These are phyloP conservation scores for Fimicolochytrium jonesii DNA, from an alignment of 192 early-diverging fungal species.

Conservation along the genomic window DNA sequence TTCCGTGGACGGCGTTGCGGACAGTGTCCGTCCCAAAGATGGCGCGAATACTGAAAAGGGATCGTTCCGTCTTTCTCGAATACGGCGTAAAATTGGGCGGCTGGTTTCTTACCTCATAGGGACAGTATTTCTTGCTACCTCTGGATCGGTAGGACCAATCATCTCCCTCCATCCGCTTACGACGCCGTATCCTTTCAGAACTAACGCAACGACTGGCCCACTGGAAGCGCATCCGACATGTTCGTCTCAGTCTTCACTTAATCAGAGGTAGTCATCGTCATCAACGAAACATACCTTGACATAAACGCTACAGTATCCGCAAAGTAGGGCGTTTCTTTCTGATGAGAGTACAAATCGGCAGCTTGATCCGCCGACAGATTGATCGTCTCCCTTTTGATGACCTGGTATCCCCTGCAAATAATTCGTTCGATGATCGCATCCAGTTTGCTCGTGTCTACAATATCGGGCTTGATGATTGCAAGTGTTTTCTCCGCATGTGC, in stretches of 20 bases:
- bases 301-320: constrained; percentile 36
- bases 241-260: neutral
- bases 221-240: constrained; percentile 13
- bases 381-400: constrained; percentile 47
- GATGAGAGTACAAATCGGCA: constrained; percentile 35
- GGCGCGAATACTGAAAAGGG: constrained; percentile 41
- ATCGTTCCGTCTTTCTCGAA: neutral
- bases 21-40: constrained; percentile 46
- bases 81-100: neutral
- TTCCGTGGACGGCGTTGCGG: constrained; percentile 53
- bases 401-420: constrained; percentile 40
- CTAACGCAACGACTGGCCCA: constrained; percentile 36
- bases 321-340: constrained; percentile 34
- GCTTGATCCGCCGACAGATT: constrained; percentile 33
- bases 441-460: constrained; percentile 28
- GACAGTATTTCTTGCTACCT: constrained; percentile 23
- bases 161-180: constrained; percentile 50
- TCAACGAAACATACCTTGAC: constrained; percentile 26
- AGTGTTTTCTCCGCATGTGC: constrained; percentile 43
- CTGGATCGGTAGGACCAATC: constrained; percentile 48
- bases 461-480: constrained; percentile 53
- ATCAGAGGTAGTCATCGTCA: neutral
- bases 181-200: constrained; percentile 51
- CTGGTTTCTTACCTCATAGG: constrained; percentile 30
- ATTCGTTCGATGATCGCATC: constrained; percentile 51